Percentiles rank a stretch among this genome's conserved stretches.
Evolutionary conservation across 805 yeast genomes (phyloP).

Genomic region (Candida fluviatilis): DNA sequence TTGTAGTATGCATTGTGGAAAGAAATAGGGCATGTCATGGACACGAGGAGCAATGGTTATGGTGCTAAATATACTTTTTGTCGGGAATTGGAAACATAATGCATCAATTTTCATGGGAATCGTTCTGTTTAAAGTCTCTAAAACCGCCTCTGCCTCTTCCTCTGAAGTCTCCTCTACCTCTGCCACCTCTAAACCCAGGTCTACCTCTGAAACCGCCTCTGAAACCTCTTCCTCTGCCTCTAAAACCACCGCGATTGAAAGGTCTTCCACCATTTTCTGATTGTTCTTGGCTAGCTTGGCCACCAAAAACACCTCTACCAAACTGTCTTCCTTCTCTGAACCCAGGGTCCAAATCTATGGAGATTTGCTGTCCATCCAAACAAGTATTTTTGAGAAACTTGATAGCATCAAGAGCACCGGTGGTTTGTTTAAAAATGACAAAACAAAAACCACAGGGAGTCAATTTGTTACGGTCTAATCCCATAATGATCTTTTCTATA

Average conservation of each 20-base stretch:
- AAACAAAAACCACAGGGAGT: constrained; percentile 98
- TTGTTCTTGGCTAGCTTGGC: constrained; percentile 77
- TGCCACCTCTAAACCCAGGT: constrained; percentile 40
- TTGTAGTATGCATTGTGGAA: too few species aligned
- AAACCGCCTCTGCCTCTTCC: constrained; percentile 38
- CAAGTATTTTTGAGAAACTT: constrained; percentile 78
- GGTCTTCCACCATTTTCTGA: constrained; percentile 10
- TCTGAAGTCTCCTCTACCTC: constrained; percentile 40
- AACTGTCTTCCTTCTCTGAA: constrained; percentile 93
- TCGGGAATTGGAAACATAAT: too few species aligned
- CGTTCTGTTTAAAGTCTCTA: constrained; percentile 24
- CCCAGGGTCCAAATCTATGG: constrained; percentile 93
- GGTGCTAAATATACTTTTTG: too few species aligned
- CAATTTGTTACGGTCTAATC: constrained; percentile 81
- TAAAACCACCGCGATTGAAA: constrained; percentile 18
- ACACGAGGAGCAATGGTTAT: too few species aligned
- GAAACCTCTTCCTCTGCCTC: constrained; percentile 19
- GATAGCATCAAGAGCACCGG: constrained; percentile 76
- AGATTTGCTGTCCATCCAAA: constrained; percentile 76
- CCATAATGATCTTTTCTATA: constrained; percentile 84
- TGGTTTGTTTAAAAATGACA: constrained; percentile 66
- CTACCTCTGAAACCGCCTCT: constrained; percentile 29
- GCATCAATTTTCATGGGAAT: too few species aligned
- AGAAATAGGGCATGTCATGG: too few species aligned
- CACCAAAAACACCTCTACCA: constrained; percentile 91